Base-by-base conservation (phyloP, 192 early-diverging fungal genomes). In the Phycomyces nitens region DNA sequence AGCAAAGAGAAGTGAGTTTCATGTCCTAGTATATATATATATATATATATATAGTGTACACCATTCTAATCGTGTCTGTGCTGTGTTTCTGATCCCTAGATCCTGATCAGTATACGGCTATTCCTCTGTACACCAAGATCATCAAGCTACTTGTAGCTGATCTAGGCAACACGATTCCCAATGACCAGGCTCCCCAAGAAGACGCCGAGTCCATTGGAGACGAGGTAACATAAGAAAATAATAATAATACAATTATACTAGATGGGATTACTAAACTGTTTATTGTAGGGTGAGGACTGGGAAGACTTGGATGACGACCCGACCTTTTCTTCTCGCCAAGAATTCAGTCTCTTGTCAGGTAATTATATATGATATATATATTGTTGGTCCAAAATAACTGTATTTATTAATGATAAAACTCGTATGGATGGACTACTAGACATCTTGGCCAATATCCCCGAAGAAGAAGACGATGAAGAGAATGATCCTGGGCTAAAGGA, bases 101-200 rank as follows among this genome's bases (percentile, higher is more conserved):
- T 38, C 89, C 94, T 21, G 91, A 93, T 38, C 85, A 91, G 53
- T 95, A 85, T 74, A 88, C 86, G 3, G 75, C 76, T 23, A 82
- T 94, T 20, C 88, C 92, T 18, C 88, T 93, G 34, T 75, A 88
- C 7, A 85, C 82, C 64, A 98, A 96, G 76, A 93, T 93, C 12
- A 71, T 96, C 56, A 93, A 91, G 73, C 77, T 98, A 6, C 73
- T 98, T 16, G 55, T 95, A 16, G 81, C 79, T n/a, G 94, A 98
- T 57, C 69, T 92, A 26, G 82, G 87, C 24, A 85, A 86, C 72
- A 65, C 78, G 20, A 84, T 89, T 34, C 77, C 82, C 49, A 74
- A 67, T 47, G 80, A 75, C 23, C 58, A 77, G 77, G 84, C 78
- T 21, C 79, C 80, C 8, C 78, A 79, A 7, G 75, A 82, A 0